Percentiles rank a stretch among this genome's conserved stretches.
Evolutionary conservation across 257 asterid species (phyloP).

Genomic region (Solanum boliviense): DNA sequence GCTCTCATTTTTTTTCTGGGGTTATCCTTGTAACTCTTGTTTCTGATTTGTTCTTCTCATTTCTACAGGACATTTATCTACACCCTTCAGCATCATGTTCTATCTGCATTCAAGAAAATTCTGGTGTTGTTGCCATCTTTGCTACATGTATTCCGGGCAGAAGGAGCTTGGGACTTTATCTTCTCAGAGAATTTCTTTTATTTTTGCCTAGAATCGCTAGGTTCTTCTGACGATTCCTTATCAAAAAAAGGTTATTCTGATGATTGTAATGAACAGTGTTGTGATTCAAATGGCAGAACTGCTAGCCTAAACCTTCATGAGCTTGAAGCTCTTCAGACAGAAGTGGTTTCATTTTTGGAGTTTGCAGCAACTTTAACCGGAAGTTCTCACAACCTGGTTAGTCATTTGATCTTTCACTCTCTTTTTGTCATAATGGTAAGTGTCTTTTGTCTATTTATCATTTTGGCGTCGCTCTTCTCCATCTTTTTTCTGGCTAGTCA

Average conservation of each 20-base stretch:
- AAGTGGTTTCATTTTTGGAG: constrained; percentile 70
- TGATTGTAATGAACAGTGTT: constrained; percentile 18
- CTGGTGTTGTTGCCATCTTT: constrained; percentile 58
- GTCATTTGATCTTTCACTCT: constrained; percentile 25
- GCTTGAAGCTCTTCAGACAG: constrained; percentile 53
- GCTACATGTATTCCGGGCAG: constrained; percentile 76
- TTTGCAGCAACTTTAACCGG: constrained; percentile 77
- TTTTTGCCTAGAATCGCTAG: constrained; percentile 61
- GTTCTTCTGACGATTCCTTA: constrained; percentile 20
- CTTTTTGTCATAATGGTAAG: not conserved
- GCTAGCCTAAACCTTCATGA: constrained; percentile 17
- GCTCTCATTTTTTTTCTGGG: not conserved
- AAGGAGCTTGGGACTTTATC: constrained; percentile 94
- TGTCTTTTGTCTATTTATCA: not conserved
- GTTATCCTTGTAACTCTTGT: not conserved
- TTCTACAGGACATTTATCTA: constrained; percentile 68
- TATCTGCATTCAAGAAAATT: constrained; percentile 60
- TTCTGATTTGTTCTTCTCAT: constrained; percentile 5
- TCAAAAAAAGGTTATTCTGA: constrained; percentile 11
- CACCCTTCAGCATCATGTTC: constrained; percentile 61
- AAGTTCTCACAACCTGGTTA: constrained; percentile 84
- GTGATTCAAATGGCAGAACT: constrained; percentile 23
- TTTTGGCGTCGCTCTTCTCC: not conserved
- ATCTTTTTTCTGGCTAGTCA: not conserved
- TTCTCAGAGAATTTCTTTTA: constrained; percentile 93